A percentile compares a stretch with the other conserved stretches of the same genome.
These are phyloP conservation scores for Trichoderma brevicompactum DNA, from an alignment of 2,329 filamentous ascomycete genomes.

Conservation along the genomic window DNA sequence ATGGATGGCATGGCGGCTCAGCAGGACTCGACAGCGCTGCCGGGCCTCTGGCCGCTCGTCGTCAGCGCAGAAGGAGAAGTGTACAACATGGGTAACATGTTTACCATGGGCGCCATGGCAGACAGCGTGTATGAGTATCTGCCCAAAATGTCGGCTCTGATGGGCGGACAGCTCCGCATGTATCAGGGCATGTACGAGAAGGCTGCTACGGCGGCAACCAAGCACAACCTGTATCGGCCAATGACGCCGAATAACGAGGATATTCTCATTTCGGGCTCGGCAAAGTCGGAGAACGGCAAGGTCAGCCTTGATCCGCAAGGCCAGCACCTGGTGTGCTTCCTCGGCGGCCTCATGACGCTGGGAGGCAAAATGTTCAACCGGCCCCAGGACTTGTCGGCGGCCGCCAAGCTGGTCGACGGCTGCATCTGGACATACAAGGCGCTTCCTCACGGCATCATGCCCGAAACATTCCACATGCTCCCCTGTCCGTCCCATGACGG, in stretches of 20 bases:
- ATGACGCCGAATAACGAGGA: slow-evolving; percentile 65
- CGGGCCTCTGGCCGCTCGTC: slow-evolving; percentile 73
- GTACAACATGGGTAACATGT: slow-evolving; percentile 46
- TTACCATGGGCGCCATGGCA: slow-evolving; percentile 55
- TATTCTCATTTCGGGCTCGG: slow-evolving; percentile 66
- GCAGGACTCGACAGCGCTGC: slow-evolving; percentile 69
- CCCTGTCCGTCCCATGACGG: slow-evolving; percentile 41
- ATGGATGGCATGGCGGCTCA: slow-evolving; percentile 67
- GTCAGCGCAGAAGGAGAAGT: slow-evolving; percentile 62
- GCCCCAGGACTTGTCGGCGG: slow-evolving; percentile 52
- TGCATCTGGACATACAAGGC: slow-evolving; percentile 61
- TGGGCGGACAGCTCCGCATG: slow-evolving; percentile 62
- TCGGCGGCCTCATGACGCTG: slow-evolving; percentile 67
- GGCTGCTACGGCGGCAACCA: slow-evolving; percentile 62
- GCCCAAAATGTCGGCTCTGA: slow-evolving; percentile 65
- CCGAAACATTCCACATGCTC: slow-evolving; percentile 52
- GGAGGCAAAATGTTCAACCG: slow-evolving; percentile 60
- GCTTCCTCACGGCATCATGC: slow-evolving; percentile 59
- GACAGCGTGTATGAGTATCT: slow-evolving; percentile 66
- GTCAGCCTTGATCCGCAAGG: slow-evolving; percentile 48
- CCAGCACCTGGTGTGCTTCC: slow-evolving; percentile 67
- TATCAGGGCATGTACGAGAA: slow-evolving; percentile 68
- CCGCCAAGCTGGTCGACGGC: slow-evolving; percentile 55
- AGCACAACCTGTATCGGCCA: slow-evolving; percentile 71
- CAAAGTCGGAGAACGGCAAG: slow-evolving; percentile 47